Base-by-base conservation (phyloP, 2,329 filamentous ascomycete species). In the Colletotrichum theobromicola region DNA sequence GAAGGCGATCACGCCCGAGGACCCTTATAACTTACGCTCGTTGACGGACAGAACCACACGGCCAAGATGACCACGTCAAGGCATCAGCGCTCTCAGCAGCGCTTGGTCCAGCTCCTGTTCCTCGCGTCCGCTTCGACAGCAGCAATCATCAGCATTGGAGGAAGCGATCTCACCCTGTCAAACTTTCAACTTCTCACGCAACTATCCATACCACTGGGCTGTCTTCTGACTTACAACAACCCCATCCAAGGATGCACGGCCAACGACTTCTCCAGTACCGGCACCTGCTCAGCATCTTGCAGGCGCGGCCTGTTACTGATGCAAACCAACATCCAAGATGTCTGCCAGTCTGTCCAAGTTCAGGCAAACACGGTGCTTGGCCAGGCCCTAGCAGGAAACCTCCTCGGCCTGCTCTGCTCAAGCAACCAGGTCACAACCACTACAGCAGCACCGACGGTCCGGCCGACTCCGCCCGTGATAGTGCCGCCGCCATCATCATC, bases 201-300 rank as follows among this genome's bases (percentile, higher is more conserved):
- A 13, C 75, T 81, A n/a, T 78, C 81, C 6, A 79, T 85, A 12
- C 82, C 85, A 1, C 69, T 84, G 42, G 77, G 76, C 55, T 88
- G 87, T 76, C 79, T 83, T 16, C 77, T 83, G 46, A 85, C 84
- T 37, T 88, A 88, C 79, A 84, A 85, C 76, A 79, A 80, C 7
- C 82, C 82, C 7, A 82, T 88, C 30, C 55, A 70, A n/a, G 81
- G 82, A 64, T 88, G 87, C 78, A 71, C 66, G 5, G 37, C 77
- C 5, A 32, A 69, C 69, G 86, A 88, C 76, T 87, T 87, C 30
- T 76, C 74, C 8, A 69, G 69, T 4, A 81, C 81, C 42, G 80
- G 76, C 15, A 77, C 77, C 3, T 88, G 87, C 78, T 87, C 86
- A 18, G 46, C 72, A 5, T 72, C 68, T 5, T 88, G 87, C 75